These are phyloP conservation scores for Hymenoscyphus linearis DNA, from an alignment of 2,329 filamentous ascomycete genomes.

Conservation along the genomic window DNA sequence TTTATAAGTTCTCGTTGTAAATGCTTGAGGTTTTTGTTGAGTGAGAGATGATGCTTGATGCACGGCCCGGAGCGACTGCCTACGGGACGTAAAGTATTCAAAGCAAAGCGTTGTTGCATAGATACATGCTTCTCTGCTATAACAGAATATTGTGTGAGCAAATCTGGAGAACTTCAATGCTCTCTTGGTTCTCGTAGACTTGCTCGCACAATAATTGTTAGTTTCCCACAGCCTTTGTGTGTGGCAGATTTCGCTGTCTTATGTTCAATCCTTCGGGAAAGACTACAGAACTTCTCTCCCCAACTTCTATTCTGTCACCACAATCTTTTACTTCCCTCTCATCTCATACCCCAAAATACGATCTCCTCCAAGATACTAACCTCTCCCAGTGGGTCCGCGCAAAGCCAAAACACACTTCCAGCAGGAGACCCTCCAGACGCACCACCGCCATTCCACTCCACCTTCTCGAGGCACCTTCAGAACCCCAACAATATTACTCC, in stretches of 20 bases:
- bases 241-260: not conserved
- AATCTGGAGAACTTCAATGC: not conserved
- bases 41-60: not conserved
- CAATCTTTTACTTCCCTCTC: not conserved
- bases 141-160: not conserved
- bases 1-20: too few relatives aligned
- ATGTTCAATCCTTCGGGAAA: not conserved
- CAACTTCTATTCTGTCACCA: not conserved
- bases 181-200: not conserved
- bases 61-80: not conserved
- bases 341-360: not conserved
- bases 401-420: slow-evolving; percentile 6
- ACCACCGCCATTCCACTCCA: not conserved
- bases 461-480: not conserved
- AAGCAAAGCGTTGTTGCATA: not conserved
- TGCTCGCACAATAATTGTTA: not conserved
- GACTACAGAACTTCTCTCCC: not conserved
- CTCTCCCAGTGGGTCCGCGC: slow-evolving; percentile 10
- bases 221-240: not conserved
- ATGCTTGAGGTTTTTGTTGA: not conserved
- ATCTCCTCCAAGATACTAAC: not conserved
- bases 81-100: not conserved
- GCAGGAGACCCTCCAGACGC: not conserved
- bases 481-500: not conserved
- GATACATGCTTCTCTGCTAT: not conserved